Conservation (phyloP, 257 asterid species). For the Avicennia marina region DNA sequence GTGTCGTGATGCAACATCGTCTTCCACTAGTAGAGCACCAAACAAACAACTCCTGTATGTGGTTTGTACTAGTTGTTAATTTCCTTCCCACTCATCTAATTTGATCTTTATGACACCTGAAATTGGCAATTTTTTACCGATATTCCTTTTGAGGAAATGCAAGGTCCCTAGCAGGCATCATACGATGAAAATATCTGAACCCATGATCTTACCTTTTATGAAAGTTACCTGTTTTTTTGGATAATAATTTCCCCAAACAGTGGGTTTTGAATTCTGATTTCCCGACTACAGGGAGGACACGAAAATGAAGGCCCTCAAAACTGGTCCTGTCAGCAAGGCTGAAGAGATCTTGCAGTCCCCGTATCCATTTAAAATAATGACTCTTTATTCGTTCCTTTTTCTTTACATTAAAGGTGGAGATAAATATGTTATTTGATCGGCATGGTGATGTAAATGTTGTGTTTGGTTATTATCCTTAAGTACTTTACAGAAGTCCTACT, state of each 20-base stretch:
- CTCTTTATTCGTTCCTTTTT: background rate
- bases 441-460: constrained; percentile 7
- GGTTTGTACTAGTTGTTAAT: background rate
- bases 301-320: constrained; percentile 33
- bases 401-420: no score
- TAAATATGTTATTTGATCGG: no score
- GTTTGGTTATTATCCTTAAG: constrained; percentile 54
- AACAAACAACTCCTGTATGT: constrained; percentile 41
- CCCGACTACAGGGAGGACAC: constrained; percentile 39
- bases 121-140: background rate
- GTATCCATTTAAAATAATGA: constrained; percentile 43
- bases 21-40: constrained; percentile 33
- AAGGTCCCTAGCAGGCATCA: background rate
- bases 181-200: constrained; percentile 5
- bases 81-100: background rate
- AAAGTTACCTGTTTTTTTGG: constrained; percentile 2
- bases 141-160: constrained; percentile 12
- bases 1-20: constrained; percentile 29
- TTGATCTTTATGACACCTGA: background rate
- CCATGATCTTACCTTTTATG: background rate
- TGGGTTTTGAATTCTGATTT: constrained; percentile 16
- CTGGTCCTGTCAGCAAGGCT: constrained; percentile 32
- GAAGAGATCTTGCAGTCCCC: constrained; percentile 41
- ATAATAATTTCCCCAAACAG: background rate
- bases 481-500: constrained; percentile 55